Evolutionary conservation across 371 early-diverging fungal species (phyloP).

Genomic region (Rhizopus sp.): DNA sequence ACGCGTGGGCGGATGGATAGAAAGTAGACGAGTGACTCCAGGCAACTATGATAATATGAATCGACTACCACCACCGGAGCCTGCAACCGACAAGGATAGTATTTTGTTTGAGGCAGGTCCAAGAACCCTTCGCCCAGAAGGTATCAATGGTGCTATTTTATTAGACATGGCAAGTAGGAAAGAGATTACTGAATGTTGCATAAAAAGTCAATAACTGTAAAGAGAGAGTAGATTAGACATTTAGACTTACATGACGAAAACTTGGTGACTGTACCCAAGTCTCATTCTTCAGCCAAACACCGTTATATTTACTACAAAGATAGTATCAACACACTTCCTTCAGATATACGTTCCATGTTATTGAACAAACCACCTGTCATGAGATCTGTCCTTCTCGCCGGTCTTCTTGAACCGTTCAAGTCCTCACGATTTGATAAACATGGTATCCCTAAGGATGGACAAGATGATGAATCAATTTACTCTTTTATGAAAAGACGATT

Average conservation of each 20-base stretch:
- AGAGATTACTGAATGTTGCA: background rate
- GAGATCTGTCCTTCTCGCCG: constrained; percentile 43
- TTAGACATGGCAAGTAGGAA: constrained; percentile 72
- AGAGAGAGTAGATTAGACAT: constrained; percentile 19
- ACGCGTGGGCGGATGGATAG: constrained; percentile 89
- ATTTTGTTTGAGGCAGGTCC: constrained; percentile 88
- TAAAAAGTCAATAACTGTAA: background rate
- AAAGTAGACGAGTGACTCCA: constrained; percentile 53
- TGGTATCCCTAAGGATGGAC: constrained; percentile 33
- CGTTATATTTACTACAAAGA: constrained; percentile 79
- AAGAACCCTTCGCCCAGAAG: constrained; percentile 81
- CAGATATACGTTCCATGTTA: constrained; percentile 44
- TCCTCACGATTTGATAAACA: constrained; percentile 75
- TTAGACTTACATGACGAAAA: constrained; percentile 16
- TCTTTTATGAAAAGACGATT: constrained; percentile 77
- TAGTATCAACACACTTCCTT: constrained; percentile 68
- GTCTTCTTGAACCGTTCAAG: constrained; percentile 66
- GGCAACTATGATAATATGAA: constrained; percentile 18
- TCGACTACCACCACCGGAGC: background rate
- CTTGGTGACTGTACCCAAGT: constrained; percentile 63
- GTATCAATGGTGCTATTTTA: constrained; percentile 69
- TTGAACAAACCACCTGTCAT: constrained; percentile 56
- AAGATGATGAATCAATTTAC: constrained; percentile 51
- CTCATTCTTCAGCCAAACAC: constrained; percentile 77
- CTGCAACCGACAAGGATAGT: constrained; percentile 9